Base-by-base conservation (phyloP, 768 basidiomycete genomes). In the Thelephora ganbajun region DNA sequence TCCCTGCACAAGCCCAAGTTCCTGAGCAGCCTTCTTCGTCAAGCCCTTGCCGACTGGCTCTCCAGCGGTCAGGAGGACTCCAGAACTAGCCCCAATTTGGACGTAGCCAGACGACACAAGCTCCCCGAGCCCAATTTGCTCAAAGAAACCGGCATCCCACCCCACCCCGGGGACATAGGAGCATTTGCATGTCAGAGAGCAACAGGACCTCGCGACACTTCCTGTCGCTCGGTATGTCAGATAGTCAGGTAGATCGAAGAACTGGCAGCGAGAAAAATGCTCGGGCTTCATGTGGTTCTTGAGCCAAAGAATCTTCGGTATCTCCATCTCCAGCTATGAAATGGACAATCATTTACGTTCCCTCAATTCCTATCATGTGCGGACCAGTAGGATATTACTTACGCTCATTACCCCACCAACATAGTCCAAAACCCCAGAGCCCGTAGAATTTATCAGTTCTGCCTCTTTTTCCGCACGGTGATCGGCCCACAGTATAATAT, bases 321-420 rank as follows among this genome's bases (percentile, higher is more conserved):
- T 79, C 65, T 97, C 94, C 96, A 98, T 98, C 64, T 98, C 93
- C 37, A 97, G 74, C 88, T 96, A 37, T 1, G 43, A 18, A 16
- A 33, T 16, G 16, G 34, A 41, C n/a, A 19, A 34, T 2, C 41
- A 30, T 19, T 19, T n/a, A 11, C 47, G 41, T 16, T n/a, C 2
- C 22, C 18, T 16, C 16, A 16, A 22, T 41, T n/a, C 14, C 39
- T 14, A 14, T 41, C 22, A 30, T 9, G 26, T 9, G 9, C 4
- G n/a, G 2, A 26, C 36, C 7, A 39, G 9, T 43, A n/a, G 5
- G 33, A 44, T 16, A 48, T 65, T 69, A 57, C 67, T 43, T 67
- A 87, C 92, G 59, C 90, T 92, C 83, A 99, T 97, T 34, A 78
- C 86, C 41, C 92, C 92, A 9, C 96, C 96, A 43, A 98, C 92